Evolutionary conservation across 345 rosid species (phyloP), one percentile per base, ranked within the genome.

Genomic region (Acer yangbiense): DNA sequence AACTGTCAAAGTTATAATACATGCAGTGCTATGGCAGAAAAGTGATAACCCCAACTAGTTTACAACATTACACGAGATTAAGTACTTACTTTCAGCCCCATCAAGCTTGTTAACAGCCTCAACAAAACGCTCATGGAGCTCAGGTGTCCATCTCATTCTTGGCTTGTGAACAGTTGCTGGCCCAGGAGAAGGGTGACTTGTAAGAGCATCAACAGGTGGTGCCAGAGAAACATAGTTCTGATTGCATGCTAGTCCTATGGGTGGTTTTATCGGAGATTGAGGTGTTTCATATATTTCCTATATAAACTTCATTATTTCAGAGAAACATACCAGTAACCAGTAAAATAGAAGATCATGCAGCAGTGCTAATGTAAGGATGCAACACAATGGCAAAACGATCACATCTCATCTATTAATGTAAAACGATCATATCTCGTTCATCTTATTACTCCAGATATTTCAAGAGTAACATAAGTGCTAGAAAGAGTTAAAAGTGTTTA

Each of bases 81-180:
- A 21, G 48, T 63, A 83, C 97, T 87, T 81, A 92, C 98, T 94
- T 78, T 94, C 98, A 73, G 98, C 92, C 62, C 98, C 98, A 71
- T 92, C 97, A 84, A 94, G 95, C 79, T 86, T 87, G 78, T 20
- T 78, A 72, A 93, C 95, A 20, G 98, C 92, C 72, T 88, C 91
- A 4, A 93, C 71, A 85, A 90, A 90, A 76, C 85, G 66, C 65
- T 90, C 95, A 18, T 94, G 97, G 78, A 93, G 97, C 84, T 93
- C 93, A 78, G 94, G 95, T 16, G 95, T 93, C 98, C 98, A 94
- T 81, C 98, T 89, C 98, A 93, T 94, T 79, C 97, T 91, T 60
- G 90, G 89, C 82, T 90, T 94, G 79, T 85, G 93, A 18, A 83
- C 87, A 39, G 89, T 72, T 63, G 87, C 78, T 39, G 87, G 62